Percentiles rank a stretch among this genome's conserved stretches.
phyloP scores from a whole-genome alignment of 192 early-diverging fungal genomes.

The Pilobolus umbonatus region DNA sequence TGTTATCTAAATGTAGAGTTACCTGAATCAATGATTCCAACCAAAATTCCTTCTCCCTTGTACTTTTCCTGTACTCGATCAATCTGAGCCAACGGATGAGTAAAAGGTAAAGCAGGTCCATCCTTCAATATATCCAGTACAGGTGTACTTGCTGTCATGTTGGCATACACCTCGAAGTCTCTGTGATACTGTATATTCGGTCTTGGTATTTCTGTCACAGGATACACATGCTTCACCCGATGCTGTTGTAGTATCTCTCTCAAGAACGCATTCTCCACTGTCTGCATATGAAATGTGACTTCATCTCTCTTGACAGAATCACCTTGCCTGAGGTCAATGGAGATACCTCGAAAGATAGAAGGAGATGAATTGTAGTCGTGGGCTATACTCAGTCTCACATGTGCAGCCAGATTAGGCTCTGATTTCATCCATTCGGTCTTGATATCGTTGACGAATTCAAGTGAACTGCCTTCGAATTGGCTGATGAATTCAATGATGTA shows the following conservation, averaged over 20 bases:
- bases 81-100: conserved; percentile 51
- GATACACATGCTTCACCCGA: conserved; percentile 13
- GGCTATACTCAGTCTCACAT: conserved; percentile 3
- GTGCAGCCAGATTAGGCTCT: background rate
- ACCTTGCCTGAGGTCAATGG: conserved; percentile 5
- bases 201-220: conserved; percentile 11
- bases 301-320: conserved; percentile 4
- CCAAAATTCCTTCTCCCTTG: conserved; percentile 57
- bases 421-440: background rate
- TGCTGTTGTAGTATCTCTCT: background rate
- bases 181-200: background rate
- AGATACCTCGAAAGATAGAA: conserved; percentile 16
- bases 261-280: conserved; percentile 5
- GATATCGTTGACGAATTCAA: conserved; percentile 6
- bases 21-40: conserved; percentile 68
- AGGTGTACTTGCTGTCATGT: background rate
- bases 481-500: conserved; percentile 27
- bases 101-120: conserved; percentile 16
- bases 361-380: conserved; percentile 15
- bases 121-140: background rate
- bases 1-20: background rate
- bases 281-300: background rate
- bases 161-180: background rate
- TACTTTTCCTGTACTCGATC: conserved; percentile 41
- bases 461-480: background rate